phyloP scores from a whole-genome alignment of 192 early-diverging fungal genomes.

The Geranomyces michiganensis region DNA sequence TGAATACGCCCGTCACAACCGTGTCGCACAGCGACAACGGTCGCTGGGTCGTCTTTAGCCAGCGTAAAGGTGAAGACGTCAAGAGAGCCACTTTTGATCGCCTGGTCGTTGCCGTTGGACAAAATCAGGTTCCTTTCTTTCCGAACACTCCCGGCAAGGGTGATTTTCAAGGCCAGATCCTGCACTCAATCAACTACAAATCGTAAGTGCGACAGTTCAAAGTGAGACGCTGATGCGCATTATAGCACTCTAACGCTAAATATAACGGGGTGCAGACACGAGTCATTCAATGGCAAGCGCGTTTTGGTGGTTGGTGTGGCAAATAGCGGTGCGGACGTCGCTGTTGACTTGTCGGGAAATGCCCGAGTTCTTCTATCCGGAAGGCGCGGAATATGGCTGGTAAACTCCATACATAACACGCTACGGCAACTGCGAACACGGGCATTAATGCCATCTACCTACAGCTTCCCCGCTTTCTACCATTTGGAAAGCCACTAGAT shows the following conservation, averaged over 20 bases:
- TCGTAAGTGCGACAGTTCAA: constrained; percentile 35
- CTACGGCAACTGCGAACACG: too few species aligned
- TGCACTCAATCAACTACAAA: constrained; percentile 60
- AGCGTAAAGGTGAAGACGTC: not conserved
- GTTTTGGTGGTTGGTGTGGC: constrained; percentile 62
- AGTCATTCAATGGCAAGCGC: constrained; percentile 47
- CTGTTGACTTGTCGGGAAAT: constrained; percentile 56
- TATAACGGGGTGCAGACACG: too few species aligned
- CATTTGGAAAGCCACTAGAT: constrained; percentile 23
- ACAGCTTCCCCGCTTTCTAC: constrained; percentile 23
- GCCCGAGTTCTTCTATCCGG: constrained; percentile 52
- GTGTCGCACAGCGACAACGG: constrained; percentile 25
- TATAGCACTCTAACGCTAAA: not conserved
- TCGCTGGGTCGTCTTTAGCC: constrained; percentile 8
- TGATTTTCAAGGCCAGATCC: constrained; percentile 47
- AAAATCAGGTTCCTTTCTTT: constrained; percentile 55
- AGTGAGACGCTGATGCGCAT: not conserved
- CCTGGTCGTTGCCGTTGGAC: constrained; percentile 63
- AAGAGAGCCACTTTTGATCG: constrained; percentile 51
- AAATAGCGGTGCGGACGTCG: constrained; percentile 61
- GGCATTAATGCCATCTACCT: too few species aligned
- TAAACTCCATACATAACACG: too few species aligned
- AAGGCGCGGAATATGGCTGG: constrained; percentile 52
- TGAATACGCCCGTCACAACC: constrained; percentile 49
- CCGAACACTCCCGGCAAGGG: constrained; percentile 57